Evolutionary conservation across 371 early-diverging fungal genomes (phyloP).

Genomic region (Syncephalastrum monosporum): DNA sequence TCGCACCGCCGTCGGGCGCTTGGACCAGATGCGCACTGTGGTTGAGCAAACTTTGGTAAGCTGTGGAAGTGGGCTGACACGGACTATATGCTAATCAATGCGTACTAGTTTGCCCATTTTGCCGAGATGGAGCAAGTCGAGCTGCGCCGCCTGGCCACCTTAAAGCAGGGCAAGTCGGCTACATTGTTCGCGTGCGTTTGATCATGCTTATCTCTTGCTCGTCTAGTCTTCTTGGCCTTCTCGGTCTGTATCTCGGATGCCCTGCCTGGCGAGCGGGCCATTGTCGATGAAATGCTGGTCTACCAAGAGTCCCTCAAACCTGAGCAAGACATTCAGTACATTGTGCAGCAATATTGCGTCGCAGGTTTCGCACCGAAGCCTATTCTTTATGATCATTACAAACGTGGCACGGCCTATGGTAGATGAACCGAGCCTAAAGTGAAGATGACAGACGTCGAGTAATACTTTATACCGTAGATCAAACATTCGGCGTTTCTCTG

Average conservation of each 20-base stretch:
- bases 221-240: conserved; percentile 56
- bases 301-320: conserved; percentile 76
- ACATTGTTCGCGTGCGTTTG: background rate
- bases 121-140: conserved; percentile 61
- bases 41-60: conserved; percentile 72
- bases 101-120: conserved; percentile 57
- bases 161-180: conserved; percentile 42
- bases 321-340: conserved; percentile 72
- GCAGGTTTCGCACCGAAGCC: conserved; percentile 72
- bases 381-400: conserved; percentile 66
- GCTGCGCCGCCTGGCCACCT: conserved; percentile 46
- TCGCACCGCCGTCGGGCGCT: conserved; percentile 54
- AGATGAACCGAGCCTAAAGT: background rate
- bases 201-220: background rate
- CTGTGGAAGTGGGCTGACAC: conserved; percentile 14
- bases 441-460: background rate
- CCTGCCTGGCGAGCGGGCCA: conserved; percentile 56
- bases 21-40: conserved; percentile 66
- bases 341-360: conserved; percentile 74
- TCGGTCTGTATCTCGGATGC: conserved; percentile 57
- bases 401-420: conserved; percentile 65
- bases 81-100: background rate
- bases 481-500: conserved; percentile 76
- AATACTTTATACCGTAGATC: conserved; percentile 37
- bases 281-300: conserved; percentile 64